Evolutionary conservation across 2,329 filamentous ascomycete genomes (phyloP).

Genomic region (Elsinoe necatrix): DNA sequence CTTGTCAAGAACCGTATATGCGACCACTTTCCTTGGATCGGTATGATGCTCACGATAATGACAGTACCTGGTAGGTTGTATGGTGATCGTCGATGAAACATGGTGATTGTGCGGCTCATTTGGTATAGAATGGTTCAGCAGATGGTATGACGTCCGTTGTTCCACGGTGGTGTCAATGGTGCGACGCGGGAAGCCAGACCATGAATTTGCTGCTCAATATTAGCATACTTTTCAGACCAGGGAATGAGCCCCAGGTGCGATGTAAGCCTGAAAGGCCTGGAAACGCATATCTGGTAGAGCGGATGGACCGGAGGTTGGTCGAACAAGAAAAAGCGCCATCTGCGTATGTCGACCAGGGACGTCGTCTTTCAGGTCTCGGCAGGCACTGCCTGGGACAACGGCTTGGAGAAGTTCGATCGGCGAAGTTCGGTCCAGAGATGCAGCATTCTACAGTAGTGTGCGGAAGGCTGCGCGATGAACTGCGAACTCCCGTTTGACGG

Average conservation of each 20-base stretch:
- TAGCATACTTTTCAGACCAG: background rate
- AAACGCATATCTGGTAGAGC: background rate
- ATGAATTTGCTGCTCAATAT: background rate
- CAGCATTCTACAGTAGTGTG: background rate
- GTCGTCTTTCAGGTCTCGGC: conserved; percentile 3
- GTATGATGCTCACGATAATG: conserved; percentile 1
- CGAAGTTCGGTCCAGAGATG: conserved; percentile 4
- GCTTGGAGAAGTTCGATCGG: background rate
- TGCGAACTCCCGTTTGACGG: background rate
- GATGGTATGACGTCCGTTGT: conserved; percentile 10
- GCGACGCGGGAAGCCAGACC: conserved; percentile 7
- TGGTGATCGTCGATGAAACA: conserved; percentile 15
- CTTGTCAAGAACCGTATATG: background rate
- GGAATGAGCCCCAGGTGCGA: conserved; percentile 1
- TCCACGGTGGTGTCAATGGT: conserved; percentile 1
- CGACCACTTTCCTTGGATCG: background rate
- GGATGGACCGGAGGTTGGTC: conserved; percentile 11
- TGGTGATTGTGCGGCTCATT: conserved; percentile 6
- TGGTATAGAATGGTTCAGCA: background rate
- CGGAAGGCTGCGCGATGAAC: conserved; percentile 5
- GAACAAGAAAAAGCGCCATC: conserved; percentile 3
- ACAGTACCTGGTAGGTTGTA: conserved; percentile 6
- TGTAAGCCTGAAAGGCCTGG: background rate
- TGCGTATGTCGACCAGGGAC: conserved; percentile 5
- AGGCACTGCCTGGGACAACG: background rate